Base-by-base conservation (phyloP, 176 grass and related monocot species). In the Musa schizocarpa region DNA sequence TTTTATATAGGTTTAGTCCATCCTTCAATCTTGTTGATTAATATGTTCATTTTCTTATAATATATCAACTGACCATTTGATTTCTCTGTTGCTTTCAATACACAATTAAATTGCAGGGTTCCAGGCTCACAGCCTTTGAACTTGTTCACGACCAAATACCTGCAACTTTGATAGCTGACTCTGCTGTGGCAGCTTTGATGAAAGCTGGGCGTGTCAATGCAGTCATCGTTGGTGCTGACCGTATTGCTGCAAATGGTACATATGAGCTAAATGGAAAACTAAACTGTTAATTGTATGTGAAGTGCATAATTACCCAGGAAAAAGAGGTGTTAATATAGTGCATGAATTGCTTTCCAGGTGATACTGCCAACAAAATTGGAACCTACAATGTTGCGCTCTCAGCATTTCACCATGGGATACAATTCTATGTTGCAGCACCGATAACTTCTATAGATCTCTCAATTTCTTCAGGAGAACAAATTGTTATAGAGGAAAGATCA, bases 311-410 rank as follows among this genome's bases (percentile, higher is more conserved):
- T 50, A 19, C 25, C 11, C 16, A 50, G 67, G 9, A 4, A 49
- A 69, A n/a, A 13, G 4, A 43, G 67, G 26, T 59, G 71, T 0
- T 81, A 8, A 59, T 74, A 49, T 63, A 48, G n/a, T n/a, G 48
- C 43, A 71, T 52, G 34, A 16, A 55, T 80, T 50, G 17, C 71
- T 74, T 74, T 78, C 16, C 74, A 98, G 94, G 94, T 89, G 94
- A 98, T 62, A 98, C 94, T 0, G 94, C 94, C 52, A 98, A 98
- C 76, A 98, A 98, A 86, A 98, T 98, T 21, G 94, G 94, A 66
- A 98, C 94, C 53, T 98, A 98, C 82, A 93, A 77, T 76, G 88
- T 93, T 13, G 84, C 90, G 17, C 79, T 93, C 72, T 80, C 79
- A n/a, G 94, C 88, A 17, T 93, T 88, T 58, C 84, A 91, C 62